Evolutionary conservation across 2,329 filamentous ascomycete species (phyloP).

Genomic region (Biscogniauxia mediterranea): DNA sequence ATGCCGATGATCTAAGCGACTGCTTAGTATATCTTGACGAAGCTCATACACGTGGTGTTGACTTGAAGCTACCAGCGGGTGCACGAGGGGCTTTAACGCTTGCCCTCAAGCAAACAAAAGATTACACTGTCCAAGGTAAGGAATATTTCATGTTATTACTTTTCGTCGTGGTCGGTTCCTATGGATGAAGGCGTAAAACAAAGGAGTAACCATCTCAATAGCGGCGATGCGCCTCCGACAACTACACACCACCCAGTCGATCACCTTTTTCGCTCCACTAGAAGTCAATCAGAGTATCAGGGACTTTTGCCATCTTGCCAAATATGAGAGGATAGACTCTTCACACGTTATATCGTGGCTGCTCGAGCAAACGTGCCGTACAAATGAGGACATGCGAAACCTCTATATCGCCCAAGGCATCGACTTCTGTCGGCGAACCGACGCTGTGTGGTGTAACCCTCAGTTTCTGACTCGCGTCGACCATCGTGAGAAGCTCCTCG

Average conservation of each 20-base stretch:
- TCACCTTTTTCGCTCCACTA: constrained; percentile 55
- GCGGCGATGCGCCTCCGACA: constrained; percentile 67
- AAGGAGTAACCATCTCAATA: constrained; percentile 20
- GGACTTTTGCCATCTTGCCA: constrained; percentile 38
- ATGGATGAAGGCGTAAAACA: too few species aligned
- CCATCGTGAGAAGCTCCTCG: constrained; percentile 35
- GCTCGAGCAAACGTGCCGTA: constrained; percentile 60
- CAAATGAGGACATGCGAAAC: constrained; percentile 56
- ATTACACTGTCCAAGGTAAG: constrained; percentile 55
- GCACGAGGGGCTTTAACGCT: constrained; percentile 55
- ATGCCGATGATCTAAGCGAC: constrained; percentile 45
- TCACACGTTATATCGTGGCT: constrained; percentile 56
- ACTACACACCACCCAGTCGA: constrained; percentile 52
- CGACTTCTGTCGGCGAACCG: constrained; percentile 57
- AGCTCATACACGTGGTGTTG: constrained; percentile 59
- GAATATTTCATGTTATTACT: neutral
- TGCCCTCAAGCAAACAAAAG: constrained; percentile 55
- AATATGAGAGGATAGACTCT: constrained; percentile 38
- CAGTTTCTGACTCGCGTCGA: constrained; percentile 36
- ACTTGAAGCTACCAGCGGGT: constrained; percentile 51
- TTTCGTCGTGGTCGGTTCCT: too few species aligned
- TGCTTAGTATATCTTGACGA: constrained; percentile 58
- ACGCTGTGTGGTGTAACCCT: constrained; percentile 44
- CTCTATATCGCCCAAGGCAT: constrained; percentile 59
- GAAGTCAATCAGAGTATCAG: constrained; percentile 62